A percentile compares a stretch with the other conserved stretches of the same genome.
Evolutionary conservation across 306 rosid genomes (phyloP).

Genomic region (Medicago truncatula): DNA sequence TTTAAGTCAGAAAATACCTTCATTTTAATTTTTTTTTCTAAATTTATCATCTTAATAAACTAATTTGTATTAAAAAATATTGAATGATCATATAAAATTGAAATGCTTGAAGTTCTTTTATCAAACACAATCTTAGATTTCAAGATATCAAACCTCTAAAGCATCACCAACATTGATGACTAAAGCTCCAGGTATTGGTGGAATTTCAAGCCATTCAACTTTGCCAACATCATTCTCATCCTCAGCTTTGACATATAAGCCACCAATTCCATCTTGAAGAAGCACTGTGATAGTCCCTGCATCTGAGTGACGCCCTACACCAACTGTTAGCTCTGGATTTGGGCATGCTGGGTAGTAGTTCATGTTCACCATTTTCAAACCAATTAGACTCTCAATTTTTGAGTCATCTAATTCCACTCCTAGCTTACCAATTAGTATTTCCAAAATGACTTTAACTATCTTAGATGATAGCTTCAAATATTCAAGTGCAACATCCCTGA

Average conservation of each 20-base stretch:
- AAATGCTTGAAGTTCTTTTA: too few relatives aligned
- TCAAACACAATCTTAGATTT: not conserved
- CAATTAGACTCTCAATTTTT: constrained; percentile 50
- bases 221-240: constrained; percentile 32
- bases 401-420: constrained; percentile 52
- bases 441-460: constrained; percentile 50
- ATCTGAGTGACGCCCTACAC: constrained; percentile 76
- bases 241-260: constrained; percentile 62
- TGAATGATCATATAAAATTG: too few relatives aligned
- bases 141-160: constrained; percentile 30
- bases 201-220: constrained; percentile 64
- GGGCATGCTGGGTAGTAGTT: constrained; percentile 75
- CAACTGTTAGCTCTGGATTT: constrained; percentile 76
- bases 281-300: constrained; percentile 65
- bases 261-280: constrained; percentile 77
- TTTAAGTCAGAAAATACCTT: too few relatives aligned
- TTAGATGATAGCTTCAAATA: constrained; percentile 53
- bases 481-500: constrained; percentile 62
- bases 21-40: too few relatives aligned
- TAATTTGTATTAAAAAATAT: too few relatives aligned
- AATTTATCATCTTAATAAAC: too few relatives aligned
- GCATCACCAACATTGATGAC: constrained; percentile 67
- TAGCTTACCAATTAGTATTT: constrained; percentile 49
- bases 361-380: constrained; percentile 59
- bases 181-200: constrained; percentile 66